These are phyloP conservation scores for Colletotrichum lini DNA, from an alignment of 2,329 filamentous ascomycete species.

Conservation along the genomic window DNA sequence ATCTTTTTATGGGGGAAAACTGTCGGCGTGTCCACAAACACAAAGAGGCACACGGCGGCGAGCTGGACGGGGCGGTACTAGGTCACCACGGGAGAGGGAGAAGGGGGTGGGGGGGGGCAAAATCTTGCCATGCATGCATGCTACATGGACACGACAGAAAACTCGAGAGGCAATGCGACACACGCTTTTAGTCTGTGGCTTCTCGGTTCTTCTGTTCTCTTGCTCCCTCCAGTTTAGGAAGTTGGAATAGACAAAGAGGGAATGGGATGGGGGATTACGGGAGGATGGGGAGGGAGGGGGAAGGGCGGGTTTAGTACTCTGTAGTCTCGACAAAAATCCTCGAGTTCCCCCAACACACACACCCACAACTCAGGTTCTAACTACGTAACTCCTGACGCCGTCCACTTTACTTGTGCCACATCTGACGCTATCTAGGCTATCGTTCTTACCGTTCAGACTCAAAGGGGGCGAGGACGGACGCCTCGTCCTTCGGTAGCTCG, in stretches of 20 bases:
- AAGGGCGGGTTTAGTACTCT: constrained; percentile 13
- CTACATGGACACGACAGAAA: not conserved
- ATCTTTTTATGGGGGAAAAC: not conserved
- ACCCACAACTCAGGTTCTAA: constrained; percentile 1
- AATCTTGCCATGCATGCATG: no score
- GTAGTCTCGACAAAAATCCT: constrained; percentile 4
- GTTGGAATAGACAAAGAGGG: constrained; percentile 6
- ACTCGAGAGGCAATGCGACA: not conserved
- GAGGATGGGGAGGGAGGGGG: not conserved
- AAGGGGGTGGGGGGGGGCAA: no score
- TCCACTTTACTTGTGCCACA: not conserved
- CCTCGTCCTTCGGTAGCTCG: not conserved
- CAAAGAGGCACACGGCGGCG: no score
- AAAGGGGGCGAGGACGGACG: no score
- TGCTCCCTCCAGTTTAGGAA: constrained; percentile 2
- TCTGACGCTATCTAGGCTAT: not conserved
- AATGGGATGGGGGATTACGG: no score
- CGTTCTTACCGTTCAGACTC: no score
- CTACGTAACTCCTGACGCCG: not conserved
- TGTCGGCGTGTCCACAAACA: no score
- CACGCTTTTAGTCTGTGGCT: not conserved
- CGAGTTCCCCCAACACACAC: constrained; percentile 11
- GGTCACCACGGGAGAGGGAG: not conserved
- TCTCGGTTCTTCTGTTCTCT: not conserved
- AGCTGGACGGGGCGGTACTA: no score